Conservation (phyloP, 192 early-diverging fungal species). For the Neocallimastix lanati region DNA sequence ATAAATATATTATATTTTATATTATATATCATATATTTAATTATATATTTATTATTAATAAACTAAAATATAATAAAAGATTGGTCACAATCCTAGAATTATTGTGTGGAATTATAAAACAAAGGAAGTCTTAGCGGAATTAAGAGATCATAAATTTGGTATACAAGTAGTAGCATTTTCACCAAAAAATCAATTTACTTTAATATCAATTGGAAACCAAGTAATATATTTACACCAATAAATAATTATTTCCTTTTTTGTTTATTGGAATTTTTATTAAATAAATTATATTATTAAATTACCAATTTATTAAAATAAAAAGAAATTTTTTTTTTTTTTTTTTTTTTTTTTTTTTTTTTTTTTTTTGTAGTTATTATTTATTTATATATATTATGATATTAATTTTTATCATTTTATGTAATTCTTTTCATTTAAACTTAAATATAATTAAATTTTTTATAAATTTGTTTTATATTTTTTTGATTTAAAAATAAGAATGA, state of each 20-base stretch:
- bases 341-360: too few relatives aligned
- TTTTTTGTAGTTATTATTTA: background rate
- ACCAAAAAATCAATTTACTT: constrained; percentile 32
- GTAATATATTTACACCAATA: constrained; percentile 12
- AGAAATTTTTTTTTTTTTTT: too few relatives aligned
- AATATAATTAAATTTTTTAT: too few relatives aligned
- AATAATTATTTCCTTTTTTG: too few relatives aligned
- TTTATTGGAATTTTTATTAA: too few relatives aligned
- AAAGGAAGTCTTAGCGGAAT: constrained; percentile 28
- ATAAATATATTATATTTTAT: too few relatives aligned
- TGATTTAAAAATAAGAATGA: constrained; percentile 52
- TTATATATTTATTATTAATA: too few relatives aligned
- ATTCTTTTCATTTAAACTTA: background rate
- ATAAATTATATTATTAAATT: too few relatives aligned
- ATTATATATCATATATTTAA: too few relatives aligned
- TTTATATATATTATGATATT: background rate
- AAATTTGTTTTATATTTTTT: too few relatives aligned
- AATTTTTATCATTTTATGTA: constrained; percentile 10
- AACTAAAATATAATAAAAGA: too few relatives aligned
- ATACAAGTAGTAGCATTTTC: constrained; percentile 49
- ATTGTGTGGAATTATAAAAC: constrained; percentile 48
- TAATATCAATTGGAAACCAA: constrained; percentile 61
- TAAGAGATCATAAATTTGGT: constrained; percentile 63
- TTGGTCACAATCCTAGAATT: constrained; percentile 60
- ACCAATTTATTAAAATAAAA: too few relatives aligned